phyloP scores from a whole-genome alignment of 1,284 basidiomycete species.

The Ceratobasidium papillatum region DNA sequence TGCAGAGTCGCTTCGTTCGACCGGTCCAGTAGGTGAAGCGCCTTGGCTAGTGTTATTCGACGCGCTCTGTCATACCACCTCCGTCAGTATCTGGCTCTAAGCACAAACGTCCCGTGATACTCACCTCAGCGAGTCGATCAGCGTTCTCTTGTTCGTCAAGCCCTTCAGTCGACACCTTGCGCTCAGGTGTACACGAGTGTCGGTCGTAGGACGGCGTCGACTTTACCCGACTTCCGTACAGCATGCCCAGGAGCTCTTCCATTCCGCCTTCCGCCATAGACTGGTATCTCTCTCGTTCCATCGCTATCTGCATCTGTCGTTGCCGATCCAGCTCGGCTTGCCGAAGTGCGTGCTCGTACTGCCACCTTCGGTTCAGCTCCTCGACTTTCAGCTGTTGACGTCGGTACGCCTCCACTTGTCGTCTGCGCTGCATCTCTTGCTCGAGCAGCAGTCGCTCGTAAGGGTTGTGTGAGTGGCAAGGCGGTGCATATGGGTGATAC shows the following conservation, averaged over 20 bases:
- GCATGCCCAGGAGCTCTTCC: neutral
- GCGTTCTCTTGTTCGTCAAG: neutral
- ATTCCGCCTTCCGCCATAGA: neutral
- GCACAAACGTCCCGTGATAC: neutral
- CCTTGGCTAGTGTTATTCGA: neutral
- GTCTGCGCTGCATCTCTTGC: slow-evolving; percentile 24
- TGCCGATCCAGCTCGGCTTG: slow-evolving; percentile 31
- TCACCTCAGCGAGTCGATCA: neutral
- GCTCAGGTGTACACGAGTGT: neutral
- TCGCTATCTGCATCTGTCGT: neutral
- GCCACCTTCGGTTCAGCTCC: slow-evolving; percentile 33
- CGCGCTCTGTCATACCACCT: neutral
- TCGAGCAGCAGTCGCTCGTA: slow-evolving; percentile 9
- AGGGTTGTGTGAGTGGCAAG: slow-evolving; percentile 7
- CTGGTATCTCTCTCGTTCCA: neutral
- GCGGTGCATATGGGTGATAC: slow-evolving; percentile 7
- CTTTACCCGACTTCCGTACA: neutral
- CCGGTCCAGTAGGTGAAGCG: neutral
- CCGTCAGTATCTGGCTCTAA: neutral
- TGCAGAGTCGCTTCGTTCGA: no score
- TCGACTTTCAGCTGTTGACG: slow-evolving; percentile 18
- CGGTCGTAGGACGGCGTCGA: neutral
- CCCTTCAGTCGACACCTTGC: neutral
- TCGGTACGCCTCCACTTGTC: slow-evolving; percentile 20
- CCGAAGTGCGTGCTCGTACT: slow-evolving; percentile 24